Evolutionary conservation across 345 rosid species (phyloP).

Genomic region (Excoecaria agallocha): DNA sequence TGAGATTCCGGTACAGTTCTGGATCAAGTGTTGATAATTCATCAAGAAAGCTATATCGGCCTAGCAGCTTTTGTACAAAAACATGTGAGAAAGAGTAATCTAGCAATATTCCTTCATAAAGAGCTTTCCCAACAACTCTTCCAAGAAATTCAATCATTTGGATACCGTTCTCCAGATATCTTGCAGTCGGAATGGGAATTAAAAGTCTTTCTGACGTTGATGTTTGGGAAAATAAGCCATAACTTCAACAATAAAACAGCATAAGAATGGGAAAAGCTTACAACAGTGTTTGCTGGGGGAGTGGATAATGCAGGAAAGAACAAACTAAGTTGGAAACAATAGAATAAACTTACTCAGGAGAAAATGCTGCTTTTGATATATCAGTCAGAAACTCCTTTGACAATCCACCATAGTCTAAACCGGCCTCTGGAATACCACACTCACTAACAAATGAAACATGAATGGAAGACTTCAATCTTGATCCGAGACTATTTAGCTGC

Average conservation of each 20-base stretch:
- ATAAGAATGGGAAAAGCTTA: background rate
- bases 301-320: background rate
- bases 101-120: constrained; percentile 90
- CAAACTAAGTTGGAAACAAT: background rate
- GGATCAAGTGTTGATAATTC: constrained; percentile 96
- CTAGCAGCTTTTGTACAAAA: constrained; percentile 89
- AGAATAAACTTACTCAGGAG: constrained; percentile 73
- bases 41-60: constrained; percentile 95
- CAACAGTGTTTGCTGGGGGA: background rate
- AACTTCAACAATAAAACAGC: constrained; percentile 40
- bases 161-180: constrained; percentile 75
- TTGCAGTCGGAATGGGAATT: constrained; percentile 83
- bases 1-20: constrained; percentile 80
- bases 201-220: constrained; percentile 79
- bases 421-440: constrained; percentile 96
- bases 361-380: constrained; percentile 85
- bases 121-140: constrained; percentile 95
- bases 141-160: constrained; percentile 98
- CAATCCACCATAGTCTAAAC: constrained; percentile 95
- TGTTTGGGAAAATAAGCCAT: constrained; percentile 87
- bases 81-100: constrained; percentile 93
- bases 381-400: constrained; percentile 96
- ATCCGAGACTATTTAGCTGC: constrained; percentile 74
- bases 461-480: constrained; percentile 84
- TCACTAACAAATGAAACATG: constrained; percentile 96